phyloP scores from a whole-genome alignment of 352 stramenopile genomes.

The Phytophthora lateralis region DNA sequence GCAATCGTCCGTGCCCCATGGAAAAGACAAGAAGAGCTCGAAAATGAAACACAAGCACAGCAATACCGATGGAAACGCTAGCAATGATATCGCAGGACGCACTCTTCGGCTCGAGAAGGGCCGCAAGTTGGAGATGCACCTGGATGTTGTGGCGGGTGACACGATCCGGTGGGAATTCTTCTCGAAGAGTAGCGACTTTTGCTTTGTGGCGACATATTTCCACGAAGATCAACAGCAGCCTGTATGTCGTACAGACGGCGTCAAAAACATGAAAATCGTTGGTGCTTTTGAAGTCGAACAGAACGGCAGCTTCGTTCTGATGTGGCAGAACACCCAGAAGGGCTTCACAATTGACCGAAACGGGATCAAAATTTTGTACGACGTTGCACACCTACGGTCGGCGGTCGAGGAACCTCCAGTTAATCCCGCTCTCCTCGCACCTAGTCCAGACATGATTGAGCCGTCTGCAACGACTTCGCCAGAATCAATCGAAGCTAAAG shows the following conservation, averaged over 20 bases:
- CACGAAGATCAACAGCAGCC: slow-evolving; percentile 53
- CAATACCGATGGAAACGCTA: slow-evolving; percentile 10
- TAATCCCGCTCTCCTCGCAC: not conserved
- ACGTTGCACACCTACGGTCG: slow-evolving; percentile 54
- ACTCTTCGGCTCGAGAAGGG: slow-evolving; percentile 58
- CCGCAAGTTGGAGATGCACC: slow-evolving; percentile 80
- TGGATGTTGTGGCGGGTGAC: slow-evolving; percentile 73
- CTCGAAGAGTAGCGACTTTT: slow-evolving; percentile 64
- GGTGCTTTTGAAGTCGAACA: slow-evolving; percentile 53
- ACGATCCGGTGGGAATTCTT: slow-evolving; percentile 67
- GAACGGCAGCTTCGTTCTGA: slow-evolving; percentile 76
- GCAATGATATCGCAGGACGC: slow-evolving; percentile 21
- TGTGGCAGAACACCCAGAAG: slow-evolving; percentile 78
- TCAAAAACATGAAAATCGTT: slow-evolving; percentile 69
- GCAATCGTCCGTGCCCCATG: slow-evolving; percentile 36
- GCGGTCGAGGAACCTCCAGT: slow-evolving; percentile 6
- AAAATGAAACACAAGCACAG: slow-evolving; percentile 19
- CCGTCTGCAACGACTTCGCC: not conserved
- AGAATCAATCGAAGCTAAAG: slow-evolving; percentile 10
- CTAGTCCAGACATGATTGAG: slow-evolving; percentile 1
- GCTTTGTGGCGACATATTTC: slow-evolving; percentile 67
- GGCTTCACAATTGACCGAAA: slow-evolving; percentile 63
- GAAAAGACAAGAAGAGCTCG: slow-evolving; percentile 33
- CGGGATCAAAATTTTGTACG: slow-evolving; percentile 67
- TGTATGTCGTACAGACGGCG: slow-evolving; percentile 61